Conservation (phyloP, 176 grass and related monocot genomes). For the Triticum dicoccoides region DNA sequence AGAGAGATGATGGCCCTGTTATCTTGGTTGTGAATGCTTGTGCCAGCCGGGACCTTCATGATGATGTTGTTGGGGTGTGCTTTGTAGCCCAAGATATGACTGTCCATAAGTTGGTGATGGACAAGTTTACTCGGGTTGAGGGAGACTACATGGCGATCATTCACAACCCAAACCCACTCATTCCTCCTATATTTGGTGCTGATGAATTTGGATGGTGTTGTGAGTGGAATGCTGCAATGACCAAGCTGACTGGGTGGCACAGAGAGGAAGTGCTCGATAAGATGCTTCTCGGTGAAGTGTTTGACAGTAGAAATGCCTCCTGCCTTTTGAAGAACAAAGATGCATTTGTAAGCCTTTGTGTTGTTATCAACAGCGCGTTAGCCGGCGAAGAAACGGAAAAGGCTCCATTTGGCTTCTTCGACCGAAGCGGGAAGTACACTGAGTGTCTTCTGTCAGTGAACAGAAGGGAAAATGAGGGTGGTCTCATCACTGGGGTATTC, state of each 20-base stretch:
- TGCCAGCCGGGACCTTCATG: conserved; percentile 72
- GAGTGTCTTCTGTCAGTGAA: conserved; percentile 83
- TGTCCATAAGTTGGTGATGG: conserved; percentile 87
- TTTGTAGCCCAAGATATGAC: conserved; percentile 99
- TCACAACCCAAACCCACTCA: conserved; percentile 78
- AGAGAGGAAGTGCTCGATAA: conserved; percentile 84
- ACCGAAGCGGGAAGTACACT: conserved; percentile 45
- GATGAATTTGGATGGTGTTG: conserved; percentile 94
- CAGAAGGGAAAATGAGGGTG: conserved; percentile 65
- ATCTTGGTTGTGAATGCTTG: conserved; percentile 90
- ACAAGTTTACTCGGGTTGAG: conserved; percentile 82
- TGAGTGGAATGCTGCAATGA: conserved; percentile 96
- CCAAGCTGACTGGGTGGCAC: conserved; percentile 73
- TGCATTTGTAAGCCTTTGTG: conserved; percentile 67
- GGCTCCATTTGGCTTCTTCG: conserved; percentile 71
- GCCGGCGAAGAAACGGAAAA: conserved; percentile 79
- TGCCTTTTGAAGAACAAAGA: conserved; percentile 79
- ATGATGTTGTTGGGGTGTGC: conserved; percentile 80
- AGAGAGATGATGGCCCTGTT: conserved; percentile 57
- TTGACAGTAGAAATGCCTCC: conserved; percentile 56
- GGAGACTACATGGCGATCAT: conserved; percentile 94
- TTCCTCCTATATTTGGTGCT: conserved; percentile 92
- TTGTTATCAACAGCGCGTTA: conserved; percentile 83
- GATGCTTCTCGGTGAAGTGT: conserved; percentile 93
- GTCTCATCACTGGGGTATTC: conserved; percentile 67